Conservation (phyloP, 1,284 basidiomycete species). For the Boletus semigastroideus region DNA sequence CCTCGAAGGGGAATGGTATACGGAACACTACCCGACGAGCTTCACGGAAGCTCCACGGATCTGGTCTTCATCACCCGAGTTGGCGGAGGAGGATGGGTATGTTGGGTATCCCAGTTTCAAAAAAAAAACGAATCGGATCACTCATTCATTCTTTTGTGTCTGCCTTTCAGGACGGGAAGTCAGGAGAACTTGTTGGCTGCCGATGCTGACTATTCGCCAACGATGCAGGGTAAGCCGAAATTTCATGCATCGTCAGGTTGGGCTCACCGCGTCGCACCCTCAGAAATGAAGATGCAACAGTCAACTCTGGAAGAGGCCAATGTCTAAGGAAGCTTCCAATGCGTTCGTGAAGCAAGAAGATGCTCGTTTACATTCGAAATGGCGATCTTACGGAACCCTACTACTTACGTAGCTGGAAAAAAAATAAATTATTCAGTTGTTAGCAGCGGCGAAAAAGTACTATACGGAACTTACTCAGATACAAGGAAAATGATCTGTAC, state of each 20-base stretch:
- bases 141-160: not conserved
- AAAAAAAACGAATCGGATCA: not conserved
- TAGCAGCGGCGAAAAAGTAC: too few species aligned
- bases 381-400: too few species aligned
- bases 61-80: slow-evolving; percentile 14
- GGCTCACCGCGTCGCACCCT: not conserved
- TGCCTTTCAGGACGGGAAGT: not conserved
- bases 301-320: not conserved
- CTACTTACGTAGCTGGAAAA: too few species aligned
- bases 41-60: slow-evolving; percentile 4
- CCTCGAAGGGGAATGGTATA: slow-evolving; percentile 29
- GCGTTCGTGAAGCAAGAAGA: too few species aligned
- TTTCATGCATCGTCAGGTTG: not conserved
- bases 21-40: slow-evolving; percentile 33
- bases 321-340: not conserved
- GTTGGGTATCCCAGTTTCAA: not conserved
- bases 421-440: too few species aligned
- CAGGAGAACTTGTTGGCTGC: not conserved
- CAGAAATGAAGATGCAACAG: not conserved
- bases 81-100: slow-evolving; percentile 36
- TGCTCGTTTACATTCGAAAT: too few species aligned
- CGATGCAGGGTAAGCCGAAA: not conserved
- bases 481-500: too few species aligned
- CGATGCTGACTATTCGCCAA: not conserved
- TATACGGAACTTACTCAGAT: too few species aligned